phyloP scores from a whole-genome alignment of 2,329 filamentous ascomycete genomes.

The Phyllosticta citribraziliensis region DNA sequence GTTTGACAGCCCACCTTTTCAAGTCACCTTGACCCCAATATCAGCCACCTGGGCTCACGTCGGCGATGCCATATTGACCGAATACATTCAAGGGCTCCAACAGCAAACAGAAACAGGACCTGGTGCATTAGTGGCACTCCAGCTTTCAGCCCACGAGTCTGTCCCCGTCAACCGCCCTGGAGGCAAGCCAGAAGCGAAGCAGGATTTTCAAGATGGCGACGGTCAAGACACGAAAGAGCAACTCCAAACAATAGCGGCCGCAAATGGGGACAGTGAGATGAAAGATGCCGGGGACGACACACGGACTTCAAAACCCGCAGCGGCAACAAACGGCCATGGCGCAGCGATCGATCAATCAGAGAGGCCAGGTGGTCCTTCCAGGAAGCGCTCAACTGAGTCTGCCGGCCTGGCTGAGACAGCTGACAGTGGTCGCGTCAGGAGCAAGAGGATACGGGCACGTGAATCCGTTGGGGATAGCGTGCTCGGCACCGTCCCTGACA shows the following conservation, averaged over 20 bases:
- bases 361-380: constrained; percentile 31
- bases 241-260: neutral
- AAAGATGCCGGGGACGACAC: constrained; percentile 11
- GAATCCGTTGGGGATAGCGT: constrained; percentile 43
- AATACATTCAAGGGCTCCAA: constrained; percentile 32
- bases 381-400: constrained; percentile 53
- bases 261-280: constrained; percentile 17
- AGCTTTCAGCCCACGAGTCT: constrained; percentile 21
- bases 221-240: neutral
- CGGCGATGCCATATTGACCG: constrained; percentile 38
- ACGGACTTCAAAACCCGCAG: neutral
- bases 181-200: constrained; percentile 14
- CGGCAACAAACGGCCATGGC: neutral
- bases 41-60: constrained; percentile 39
- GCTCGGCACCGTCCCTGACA: constrained; percentile 40
- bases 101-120: constrained; percentile 22
- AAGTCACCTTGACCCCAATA: constrained; percentile 22
- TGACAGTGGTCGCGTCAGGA: constrained; percentile 48
- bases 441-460: constrained; percentile 51
- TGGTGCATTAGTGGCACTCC: constrained; percentile 33
- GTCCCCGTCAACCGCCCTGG: constrained; percentile 26
- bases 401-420: constrained; percentile 48
- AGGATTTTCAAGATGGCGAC: neutral
- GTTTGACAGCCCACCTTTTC: constrained; percentile 22
- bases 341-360: constrained; percentile 16